Evolutionary conservation across 2,329 filamentous ascomycete genomes (phyloP).

Genomic region (Knufia fluminis): DNA sequence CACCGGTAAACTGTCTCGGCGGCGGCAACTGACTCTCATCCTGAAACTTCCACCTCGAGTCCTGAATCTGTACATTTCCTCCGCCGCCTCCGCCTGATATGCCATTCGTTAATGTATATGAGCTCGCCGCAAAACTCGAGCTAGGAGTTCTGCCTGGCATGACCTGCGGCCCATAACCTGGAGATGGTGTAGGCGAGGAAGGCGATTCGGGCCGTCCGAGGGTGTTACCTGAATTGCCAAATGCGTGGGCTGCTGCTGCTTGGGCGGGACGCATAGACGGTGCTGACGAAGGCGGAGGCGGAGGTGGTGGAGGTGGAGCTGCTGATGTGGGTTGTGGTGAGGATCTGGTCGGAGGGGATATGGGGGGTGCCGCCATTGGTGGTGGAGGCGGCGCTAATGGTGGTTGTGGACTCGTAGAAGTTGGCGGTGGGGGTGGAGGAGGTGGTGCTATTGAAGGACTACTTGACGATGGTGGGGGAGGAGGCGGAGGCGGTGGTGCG

Average conservation of each 20-base stretch:
- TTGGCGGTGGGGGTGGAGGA: constrained; percentile 34
- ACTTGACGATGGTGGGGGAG: constrained; percentile 32
- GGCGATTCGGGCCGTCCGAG: constrained; percentile 34
- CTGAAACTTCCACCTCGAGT: constrained; percentile 78
- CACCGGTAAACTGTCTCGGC: constrained; percentile 70
- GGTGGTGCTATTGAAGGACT: constrained; percentile 36
- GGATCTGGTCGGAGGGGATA: constrained; percentile 35
- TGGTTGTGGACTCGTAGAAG: constrained; percentile 32
- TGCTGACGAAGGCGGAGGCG: constrained; percentile 34
- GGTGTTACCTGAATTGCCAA: constrained; percentile 31
- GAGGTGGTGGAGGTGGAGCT: constrained; percentile 40
- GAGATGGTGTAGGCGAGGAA: constrained; percentile 34
- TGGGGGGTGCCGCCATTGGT: constrained; percentile 34
- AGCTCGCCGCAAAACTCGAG: constrained; percentile 63
- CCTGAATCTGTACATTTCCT: constrained; percentile 47
- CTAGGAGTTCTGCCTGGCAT: constrained; percentile 37
- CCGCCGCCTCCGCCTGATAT: constrained; percentile 18
- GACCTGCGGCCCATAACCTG: constrained; percentile 36
- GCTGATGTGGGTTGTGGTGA: constrained; percentile 31
- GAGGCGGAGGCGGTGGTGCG: constrained; percentile 40
- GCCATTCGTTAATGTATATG: constrained; percentile 66
- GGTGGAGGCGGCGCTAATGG: constrained; percentile 34
- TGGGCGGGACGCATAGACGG: constrained; percentile 36
- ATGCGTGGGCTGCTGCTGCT: constrained; percentile 49
- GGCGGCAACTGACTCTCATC: constrained; percentile 73